phyloP scores from a whole-genome alignment of 2,329 filamentous ascomycete genomes.

The Volutella citrinella region DNA sequence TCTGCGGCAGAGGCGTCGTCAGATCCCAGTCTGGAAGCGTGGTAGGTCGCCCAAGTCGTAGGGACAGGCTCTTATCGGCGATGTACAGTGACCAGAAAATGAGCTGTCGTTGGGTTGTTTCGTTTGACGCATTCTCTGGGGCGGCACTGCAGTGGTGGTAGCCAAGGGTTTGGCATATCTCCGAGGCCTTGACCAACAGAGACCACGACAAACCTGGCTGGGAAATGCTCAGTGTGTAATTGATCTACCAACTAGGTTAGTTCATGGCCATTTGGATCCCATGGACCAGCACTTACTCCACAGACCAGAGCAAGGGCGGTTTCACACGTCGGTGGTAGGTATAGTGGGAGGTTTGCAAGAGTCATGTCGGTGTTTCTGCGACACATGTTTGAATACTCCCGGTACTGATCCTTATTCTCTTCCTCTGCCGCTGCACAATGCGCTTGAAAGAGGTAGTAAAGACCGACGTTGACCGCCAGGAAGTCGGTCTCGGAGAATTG shows the following conservation, averaged over 20 bases:
- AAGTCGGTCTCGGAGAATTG: constrained; percentile 31
- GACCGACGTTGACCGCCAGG: constrained; percentile 30
- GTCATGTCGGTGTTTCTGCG: constrained; percentile 30
- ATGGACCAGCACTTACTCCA: constrained; percentile 12
- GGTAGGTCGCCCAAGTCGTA: constrained; percentile 51
- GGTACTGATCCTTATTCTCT: constrained; percentile 22
- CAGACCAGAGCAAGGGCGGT: constrained; percentile 25
- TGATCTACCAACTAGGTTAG: constrained; percentile 23
- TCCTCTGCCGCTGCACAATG: constrained; percentile 4
- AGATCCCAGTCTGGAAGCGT: constrained; percentile 58
- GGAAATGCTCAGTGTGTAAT: constrained; percentile 31
- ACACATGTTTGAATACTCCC: constrained; percentile 21
- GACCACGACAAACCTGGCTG: constrained; percentile 31
- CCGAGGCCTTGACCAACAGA: constrained; percentile 27
- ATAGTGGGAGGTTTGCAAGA: constrained; percentile 28
- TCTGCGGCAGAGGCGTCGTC: constrained; percentile 33
- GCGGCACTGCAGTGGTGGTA: constrained; percentile 26
- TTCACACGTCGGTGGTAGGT: constrained; percentile 28
- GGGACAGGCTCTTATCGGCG: constrained; percentile 53
- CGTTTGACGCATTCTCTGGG: constrained; percentile 16
- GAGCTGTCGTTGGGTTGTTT: constrained; percentile 21
- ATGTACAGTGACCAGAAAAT: constrained; percentile 59
- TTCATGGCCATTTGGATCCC: fast-evolving
- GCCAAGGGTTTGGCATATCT: constrained; percentile 29
- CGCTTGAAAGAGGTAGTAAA: constrained; percentile 29